A percentile compares a stretch with the other conserved stretches of the same genome.
Evolutionary conservation across 805 yeast genomes (phyloP).

Genomic region (Saccharomycopsis fermentans): DNA sequence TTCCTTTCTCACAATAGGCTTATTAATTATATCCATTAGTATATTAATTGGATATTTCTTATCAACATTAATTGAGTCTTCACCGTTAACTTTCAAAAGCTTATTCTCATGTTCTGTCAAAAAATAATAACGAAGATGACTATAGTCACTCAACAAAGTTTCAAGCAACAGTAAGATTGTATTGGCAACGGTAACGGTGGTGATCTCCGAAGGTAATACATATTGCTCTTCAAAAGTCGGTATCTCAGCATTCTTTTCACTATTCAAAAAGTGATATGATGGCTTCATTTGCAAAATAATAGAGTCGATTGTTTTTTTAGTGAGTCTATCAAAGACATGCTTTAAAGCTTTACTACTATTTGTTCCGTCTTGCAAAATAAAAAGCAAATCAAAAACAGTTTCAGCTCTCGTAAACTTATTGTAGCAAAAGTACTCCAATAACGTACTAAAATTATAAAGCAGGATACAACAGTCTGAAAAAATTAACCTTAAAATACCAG

Average conservation of each 20-base stretch:
- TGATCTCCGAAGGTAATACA: constrained; percentile 44
- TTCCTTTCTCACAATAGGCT: constrained; percentile 58
- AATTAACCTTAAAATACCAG: constrained; percentile 58
- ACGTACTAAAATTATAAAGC: constrained; percentile 38
- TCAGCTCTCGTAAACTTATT: constrained; percentile 75
- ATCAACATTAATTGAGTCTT: constrained; percentile 28
- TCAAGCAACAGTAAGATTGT: constrained; percentile 72
- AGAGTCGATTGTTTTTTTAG: constrained; percentile 35
- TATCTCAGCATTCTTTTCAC: not conserved
- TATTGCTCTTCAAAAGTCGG: constrained; percentile 22
- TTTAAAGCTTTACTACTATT: constrained; percentile 50
- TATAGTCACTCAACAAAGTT: constrained; percentile 55
- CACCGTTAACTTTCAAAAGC: not conserved
- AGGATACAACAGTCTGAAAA: constrained; percentile 43
- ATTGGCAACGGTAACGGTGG: constrained; percentile 62
- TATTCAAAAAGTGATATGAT: not conserved
- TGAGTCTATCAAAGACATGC: constrained; percentile 46
- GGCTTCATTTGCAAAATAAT: not conserved
- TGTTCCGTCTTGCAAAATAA: constrained; percentile 70
- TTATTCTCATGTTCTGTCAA: constrained; percentile 61
- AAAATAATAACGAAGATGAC: constrained; percentile 62
- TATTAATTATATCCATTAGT: constrained; percentile 51
- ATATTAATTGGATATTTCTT: constrained; percentile 65
- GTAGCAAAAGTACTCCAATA: constrained; percentile 57
- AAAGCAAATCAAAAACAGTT: constrained; percentile 54